A percentile compares a stretch with the other conserved stretches of the same genome.
Conservation (phyloP, 768 basidiomycete genomes). For the Leccinum ochraceum region DNA sequence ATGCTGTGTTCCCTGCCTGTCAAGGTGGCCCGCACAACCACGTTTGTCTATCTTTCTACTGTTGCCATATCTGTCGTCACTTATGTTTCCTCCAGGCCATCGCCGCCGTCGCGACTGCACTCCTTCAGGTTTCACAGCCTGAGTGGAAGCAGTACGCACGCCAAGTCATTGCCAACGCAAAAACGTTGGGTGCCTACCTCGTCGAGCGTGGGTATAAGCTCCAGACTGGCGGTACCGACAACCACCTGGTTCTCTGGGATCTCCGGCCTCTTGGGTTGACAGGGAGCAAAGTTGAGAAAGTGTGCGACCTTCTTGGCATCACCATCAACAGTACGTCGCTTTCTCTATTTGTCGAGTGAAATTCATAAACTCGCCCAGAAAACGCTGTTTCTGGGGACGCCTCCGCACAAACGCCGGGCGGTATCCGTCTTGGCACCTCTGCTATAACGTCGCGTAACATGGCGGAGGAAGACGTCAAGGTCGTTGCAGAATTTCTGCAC, state of each 20-base stretch:
- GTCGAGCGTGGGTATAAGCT: conserved; percentile 87
- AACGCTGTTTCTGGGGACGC: conserved; percentile 97
- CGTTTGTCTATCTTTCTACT: conserved; percentile 42
- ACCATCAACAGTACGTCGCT: conserved; percentile 84
- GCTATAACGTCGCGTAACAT: conserved; percentile 95
- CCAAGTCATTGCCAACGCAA: conserved; percentile 91
- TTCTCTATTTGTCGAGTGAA: neutral
- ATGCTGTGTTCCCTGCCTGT: conserved; percentile 99
- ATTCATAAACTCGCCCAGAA: conserved; percentile 46
- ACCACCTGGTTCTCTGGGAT: conserved; percentile 98
- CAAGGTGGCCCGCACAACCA: conserved; percentile 99
- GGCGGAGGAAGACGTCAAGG: conserved; percentile 82
- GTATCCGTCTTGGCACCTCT: conserved; percentile 94
- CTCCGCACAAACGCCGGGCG: conserved; percentile 94
- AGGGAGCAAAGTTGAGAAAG: conserved; percentile 98
- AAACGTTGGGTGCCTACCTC: conserved; percentile 71
- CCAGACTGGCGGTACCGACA: conserved; percentile 96
- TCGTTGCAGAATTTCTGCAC: conserved; percentile 90
- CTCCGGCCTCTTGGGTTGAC: conserved; percentile 92
- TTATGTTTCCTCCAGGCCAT: conserved; percentile 62
- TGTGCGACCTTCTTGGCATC: conserved; percentile 95
- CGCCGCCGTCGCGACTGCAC: conserved; percentile 89
- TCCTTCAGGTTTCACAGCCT: conserved; percentile 88
- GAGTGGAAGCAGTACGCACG: conserved; percentile 90
- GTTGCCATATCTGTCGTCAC: conserved; percentile 2